Evolutionary conservation across 1,139 yeast species (phyloP).

Genomic region (Keqinozyma sinolaborantium): DNA sequence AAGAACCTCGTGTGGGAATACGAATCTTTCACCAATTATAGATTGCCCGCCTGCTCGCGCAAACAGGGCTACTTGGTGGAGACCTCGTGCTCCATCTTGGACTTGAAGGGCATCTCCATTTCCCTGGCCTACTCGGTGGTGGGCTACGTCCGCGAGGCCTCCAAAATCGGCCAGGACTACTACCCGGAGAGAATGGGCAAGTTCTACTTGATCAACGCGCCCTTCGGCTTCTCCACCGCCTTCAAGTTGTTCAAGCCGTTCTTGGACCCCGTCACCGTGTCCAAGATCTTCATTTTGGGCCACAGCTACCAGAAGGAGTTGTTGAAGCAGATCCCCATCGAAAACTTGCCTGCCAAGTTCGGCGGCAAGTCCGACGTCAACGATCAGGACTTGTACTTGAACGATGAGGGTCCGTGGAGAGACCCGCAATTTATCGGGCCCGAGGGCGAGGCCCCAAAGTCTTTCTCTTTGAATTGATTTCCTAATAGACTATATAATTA

Average conservation of each 20-base stretch:
- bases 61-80: conserved; percentile 74
- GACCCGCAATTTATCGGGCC: conserved; percentile 79
- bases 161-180: conserved; percentile 91
- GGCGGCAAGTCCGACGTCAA: conserved; percentile 76
- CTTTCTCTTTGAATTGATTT: conserved; percentile 19
- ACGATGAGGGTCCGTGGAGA: conserved; percentile 98
- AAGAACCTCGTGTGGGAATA: conserved; percentile 97
- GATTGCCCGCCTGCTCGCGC: conserved; percentile 95
- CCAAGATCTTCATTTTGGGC: conserved; percentile 88
- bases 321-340: conserved; percentile 87
- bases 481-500: neutral
- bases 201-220: conserved; percentile 92
- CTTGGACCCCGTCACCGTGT: conserved; percentile 96
- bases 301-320: conserved; percentile 75
- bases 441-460: conserved; percentile 80
- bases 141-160: conserved; percentile 87
- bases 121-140: conserved; percentile 81
- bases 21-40: conserved; percentile 77
- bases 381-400: conserved; percentile 78
- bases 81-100: conserved; percentile 94
- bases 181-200: conserved; percentile 99
- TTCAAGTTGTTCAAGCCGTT: conserved; percentile 88
- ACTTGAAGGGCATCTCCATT: conserved; percentile 89
- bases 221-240: conserved; percentile 95
- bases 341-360: conserved; percentile 85